Percentiles rank a stretch among this genome's conserved stretches.
These are phyloP conservation scores for Parasitella parasitica DNA, from an alignment of 371 early-diverging fungal genomes.

Conservation along the genomic window DNA sequence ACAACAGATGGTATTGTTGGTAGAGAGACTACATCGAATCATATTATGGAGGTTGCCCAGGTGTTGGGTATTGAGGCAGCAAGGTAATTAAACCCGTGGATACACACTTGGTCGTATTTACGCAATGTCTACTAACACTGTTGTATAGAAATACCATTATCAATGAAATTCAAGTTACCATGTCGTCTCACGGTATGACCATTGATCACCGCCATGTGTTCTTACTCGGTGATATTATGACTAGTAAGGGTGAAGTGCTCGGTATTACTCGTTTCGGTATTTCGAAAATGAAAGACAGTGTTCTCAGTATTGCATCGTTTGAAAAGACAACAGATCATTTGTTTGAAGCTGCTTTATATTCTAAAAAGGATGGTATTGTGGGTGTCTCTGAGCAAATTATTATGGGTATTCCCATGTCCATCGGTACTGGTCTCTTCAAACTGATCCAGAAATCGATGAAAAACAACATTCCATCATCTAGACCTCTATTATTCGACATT, in stretches of 20 bases:
- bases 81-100: conserved; percentile 28
- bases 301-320: conserved; percentile 99
- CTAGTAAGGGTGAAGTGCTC: conserved; percentile 97
- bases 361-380: conserved; percentile 88
- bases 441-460: conserved; percentile 69
- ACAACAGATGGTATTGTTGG: conserved; percentile 85
- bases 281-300: conserved; percentile 98
- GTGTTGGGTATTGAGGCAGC: conserved; percentile 92
- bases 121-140: background rate
- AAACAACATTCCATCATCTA: conserved; percentile 55
- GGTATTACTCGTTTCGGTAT: conserved; percentile 99
- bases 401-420: conserved; percentile 97
- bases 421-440: conserved; percentile 97
- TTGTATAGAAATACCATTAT: conserved; percentile 70
- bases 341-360: conserved; percentile 96
- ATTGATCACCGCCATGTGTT: conserved; percentile 98
- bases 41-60: conserved; percentile 91
- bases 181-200: conserved; percentile 92
- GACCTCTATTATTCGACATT: conserved; percentile 67
- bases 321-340: conserved; percentile 99
- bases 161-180: conserved; percentile 85
- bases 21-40: conserved; percentile 83
- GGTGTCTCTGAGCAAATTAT: conserved; percentile 99
- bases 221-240: conserved; percentile 99
- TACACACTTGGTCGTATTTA: no score